Base-by-base conservation (phyloP, 2,329 filamentous ascomycete species). In the Podosphaera xanthii region DNA sequence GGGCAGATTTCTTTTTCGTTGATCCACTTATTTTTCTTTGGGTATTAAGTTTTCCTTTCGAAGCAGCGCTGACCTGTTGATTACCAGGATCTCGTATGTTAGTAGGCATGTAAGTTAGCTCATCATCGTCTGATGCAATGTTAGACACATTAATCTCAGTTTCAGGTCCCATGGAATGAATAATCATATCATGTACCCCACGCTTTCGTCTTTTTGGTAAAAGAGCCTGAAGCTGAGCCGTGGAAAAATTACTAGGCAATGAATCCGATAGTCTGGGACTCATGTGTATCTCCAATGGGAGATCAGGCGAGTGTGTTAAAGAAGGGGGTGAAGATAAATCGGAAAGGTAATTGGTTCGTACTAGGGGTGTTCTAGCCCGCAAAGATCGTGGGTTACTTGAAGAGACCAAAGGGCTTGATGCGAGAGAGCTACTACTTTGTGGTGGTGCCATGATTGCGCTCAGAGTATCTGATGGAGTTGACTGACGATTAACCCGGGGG, bases 261-360 rank as follows among this genome's bases (percentile, higher is more conserved):
- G 48, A 14, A 14, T 55, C 59, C 56, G 60, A 59, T 14, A 58
- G 59, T 10, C 10, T 10, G 36, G 36, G 10, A 10, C 36, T 40
- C 36, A 40, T 40, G 10, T 40, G 6, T 40, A 40, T 40, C 10
- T 40, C 36, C 6, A 10, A 5, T 30, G 61, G 62, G 57, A 63
- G 61, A 64, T 83, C 83, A 38, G 81, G 81, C 0, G 81, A 84
- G 65, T 84, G 80, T 3, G 81, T 84, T 3, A 84, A 72, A 0
- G 81, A 83, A 0, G 81, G 81, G 0, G 80, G 81, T 2, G 80
- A 83, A 1, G 81, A 83, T 30, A 67, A 65, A 36, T 66, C 67
- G 8, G 67, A 69, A 38, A 66, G 65, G 61, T 65, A 63, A 7
- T 58, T 33, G 22, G 63, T 64, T 58, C 58, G 59, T 57, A 61